Conservation (phyloP, 352 stramenopile genomes). For the Phytophthora quininea region DNA sequence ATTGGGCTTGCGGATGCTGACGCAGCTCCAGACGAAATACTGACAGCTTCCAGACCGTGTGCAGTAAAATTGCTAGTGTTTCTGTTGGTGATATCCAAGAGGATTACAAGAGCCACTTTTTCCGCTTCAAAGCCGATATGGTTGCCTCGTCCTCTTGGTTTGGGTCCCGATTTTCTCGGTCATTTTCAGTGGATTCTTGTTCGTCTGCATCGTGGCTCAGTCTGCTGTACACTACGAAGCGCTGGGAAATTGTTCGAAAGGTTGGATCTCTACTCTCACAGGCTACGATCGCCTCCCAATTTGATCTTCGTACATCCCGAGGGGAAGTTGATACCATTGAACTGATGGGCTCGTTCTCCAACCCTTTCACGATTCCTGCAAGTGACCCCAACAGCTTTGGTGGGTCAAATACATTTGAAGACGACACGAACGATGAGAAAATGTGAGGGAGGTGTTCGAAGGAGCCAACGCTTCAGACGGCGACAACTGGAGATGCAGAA, state of each 20-base stretch:
- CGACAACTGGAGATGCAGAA: conserved; percentile 55
- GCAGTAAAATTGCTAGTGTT: conserved; percentile 13
- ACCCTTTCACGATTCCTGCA: conserved; percentile 38
- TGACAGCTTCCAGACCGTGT: conserved; percentile 19
- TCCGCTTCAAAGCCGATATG: conserved; percentile 27
- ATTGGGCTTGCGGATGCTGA: conserved; percentile 1
- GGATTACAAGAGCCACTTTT: conserved; percentile 33
- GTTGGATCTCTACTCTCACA: conserved; percentile 13
- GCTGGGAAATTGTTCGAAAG: conserved; percentile 25
- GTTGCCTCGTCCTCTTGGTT: conserved; percentile 14
- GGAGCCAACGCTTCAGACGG: conserved; percentile 52
- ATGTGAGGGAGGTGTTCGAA: conserved; percentile 54
- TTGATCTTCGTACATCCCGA: neutral
- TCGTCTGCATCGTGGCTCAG: neutral
- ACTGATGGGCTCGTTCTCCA: conserved; percentile 25
- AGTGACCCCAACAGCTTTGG: conserved; percentile 38
- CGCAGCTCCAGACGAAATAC: conserved; percentile 16
- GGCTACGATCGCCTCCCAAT: conserved; percentile 10
- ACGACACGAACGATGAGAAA: conserved; percentile 38
- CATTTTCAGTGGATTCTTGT: neutral
- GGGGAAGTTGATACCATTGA: neutral
- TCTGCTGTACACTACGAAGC: conserved; percentile 28
- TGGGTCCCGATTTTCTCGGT: neutral
- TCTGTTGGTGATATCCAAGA: conserved; percentile 15
- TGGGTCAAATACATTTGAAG: conserved; percentile 20